Base-by-base conservation (phyloP, 805 yeast species). In the Maudiozyma serrabonitensis region DNA sequence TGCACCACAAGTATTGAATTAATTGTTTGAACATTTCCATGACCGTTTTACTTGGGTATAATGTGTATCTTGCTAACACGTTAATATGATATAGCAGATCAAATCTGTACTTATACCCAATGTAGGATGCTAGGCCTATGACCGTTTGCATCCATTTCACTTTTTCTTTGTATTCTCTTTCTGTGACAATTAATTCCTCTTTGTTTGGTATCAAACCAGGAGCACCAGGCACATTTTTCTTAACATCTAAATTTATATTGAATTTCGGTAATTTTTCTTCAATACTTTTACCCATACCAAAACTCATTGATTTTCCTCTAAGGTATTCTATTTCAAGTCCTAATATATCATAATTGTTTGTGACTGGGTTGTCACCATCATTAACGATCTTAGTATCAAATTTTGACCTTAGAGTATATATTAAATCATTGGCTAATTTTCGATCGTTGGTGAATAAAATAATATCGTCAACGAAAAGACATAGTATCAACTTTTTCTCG, bases 391-490 rank as follows among this genome's bases (percentile, higher is more conserved):
- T 53, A 16, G 56, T 53, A 15, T 53, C 58, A 25, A 38, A 54
- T 32, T 41, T 28, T 15, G 7, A 37, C n/a, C 23, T 37, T 6
- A 54, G 4, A n/a, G 41, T 25, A 6, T 12, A 5, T 18, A 41
- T 13, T 19, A 41, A 12, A 3, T 35, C 35, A 7, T 45, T n/a
- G 5, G 46, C 18, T 5, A 35, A 34, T 1, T 16, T 34, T 18
- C 43, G 11, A 31, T 48, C 48, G n/a, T 45, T 41, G n/a, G 49
- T 43, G 34, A 53, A 28, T 34, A 53, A 31, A 13, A 52, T 37
- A 52, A 54, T 54, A 46, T 50, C 56, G 26, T 54, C 56, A 7
- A 51, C 54, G 16, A 54, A 54, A 16, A 52, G 26, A 34, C 52
- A 46, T 15, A 51, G 35, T n/a, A 40, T 44, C 16, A 48, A n/a